Evolutionary conservation across 2,329 filamentous ascomycete species (phyloP).

Genomic region (Penicillium frequentans): DNA sequence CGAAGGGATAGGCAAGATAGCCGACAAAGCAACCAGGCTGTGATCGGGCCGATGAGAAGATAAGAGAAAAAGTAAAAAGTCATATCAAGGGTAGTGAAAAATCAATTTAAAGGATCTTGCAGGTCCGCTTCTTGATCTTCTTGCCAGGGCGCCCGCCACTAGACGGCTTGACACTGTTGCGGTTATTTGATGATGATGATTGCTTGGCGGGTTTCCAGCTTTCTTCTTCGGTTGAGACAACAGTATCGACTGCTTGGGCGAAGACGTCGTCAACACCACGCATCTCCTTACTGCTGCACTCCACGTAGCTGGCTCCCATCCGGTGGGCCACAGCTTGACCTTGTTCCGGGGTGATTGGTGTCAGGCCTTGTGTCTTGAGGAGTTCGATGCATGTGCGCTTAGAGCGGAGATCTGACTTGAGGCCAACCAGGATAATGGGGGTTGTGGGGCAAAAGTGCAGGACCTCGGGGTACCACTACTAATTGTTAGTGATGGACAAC

Average conservation of each 20-base stretch:
- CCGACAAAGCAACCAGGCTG: conserved; percentile 39
- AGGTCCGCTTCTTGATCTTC: conserved; percentile 84
- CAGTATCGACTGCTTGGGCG: conserved; percentile 83
- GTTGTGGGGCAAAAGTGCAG: conserved; percentile 98
- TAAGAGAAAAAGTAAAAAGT: conserved; percentile 8
- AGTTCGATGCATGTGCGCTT: conserved; percentile 98
- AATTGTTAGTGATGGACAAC: conserved; percentile 6
- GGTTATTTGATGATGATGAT: conserved; percentile 10
- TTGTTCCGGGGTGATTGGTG: conserved; percentile 89
- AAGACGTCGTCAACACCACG: conserved; percentile 95
- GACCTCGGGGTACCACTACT: conserved; percentile 98
- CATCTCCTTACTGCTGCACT: conserved; percentile 97
- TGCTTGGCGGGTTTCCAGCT: conserved; percentile 34
- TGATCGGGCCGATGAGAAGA: conserved; percentile 23
- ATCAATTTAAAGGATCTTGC: conserved; percentile 67
- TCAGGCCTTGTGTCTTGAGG: conserved; percentile 95
- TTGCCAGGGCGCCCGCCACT: conserved; percentile 42
- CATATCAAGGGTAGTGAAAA: not conserved
- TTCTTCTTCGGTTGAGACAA: conserved; percentile 77
- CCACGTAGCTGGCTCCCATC: conserved; percentile 95
- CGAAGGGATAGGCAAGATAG: conserved; percentile 18
- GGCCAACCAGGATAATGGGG: conserved; percentile 88
- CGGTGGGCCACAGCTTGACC: conserved; percentile 83
- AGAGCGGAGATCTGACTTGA: conserved; percentile 93
- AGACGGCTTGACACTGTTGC: conserved; percentile 28